Percentiles rank a stretch among this genome's conserved stretches.
Evolutionary conservation across 495 filamentous ascomycete species (phyloP).

Genomic region (Tricharina praecox): DNA sequence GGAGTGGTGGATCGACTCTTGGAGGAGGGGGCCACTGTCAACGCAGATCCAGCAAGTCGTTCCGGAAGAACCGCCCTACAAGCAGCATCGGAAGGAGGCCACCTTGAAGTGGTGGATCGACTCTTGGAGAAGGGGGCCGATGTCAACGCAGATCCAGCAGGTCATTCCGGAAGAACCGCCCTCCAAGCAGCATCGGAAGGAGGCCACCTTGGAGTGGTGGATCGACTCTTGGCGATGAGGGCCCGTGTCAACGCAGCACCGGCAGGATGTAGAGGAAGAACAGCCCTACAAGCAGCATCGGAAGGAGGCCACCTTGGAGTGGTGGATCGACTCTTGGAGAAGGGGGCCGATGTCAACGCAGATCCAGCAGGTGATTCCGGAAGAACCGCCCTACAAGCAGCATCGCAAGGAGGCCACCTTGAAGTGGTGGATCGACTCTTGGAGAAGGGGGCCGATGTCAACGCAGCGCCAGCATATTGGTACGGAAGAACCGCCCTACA

Average conservation of each 20-base stretch:
- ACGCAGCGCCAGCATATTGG: no score
- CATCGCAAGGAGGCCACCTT: neutral
- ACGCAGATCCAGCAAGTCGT: neutral
- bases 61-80: slow-evolving; percentile 20
- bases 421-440: neutral
- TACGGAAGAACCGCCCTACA: no score
- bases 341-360: neutral
- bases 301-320: slow-evolving; percentile 8
- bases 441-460: slow-evolving; percentile 6
- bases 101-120: slow-evolving; percentile 12
- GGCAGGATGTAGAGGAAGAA: slow-evolving; percentile 5
- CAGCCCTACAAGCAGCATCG: slow-evolving; percentile 14
- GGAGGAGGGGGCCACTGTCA: slow-evolving; percentile 1
- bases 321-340: neutral
- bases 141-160: slow-evolving; percentile 14
- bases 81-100: slow-evolving; percentile 13
- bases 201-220: slow-evolving; percentile 5
- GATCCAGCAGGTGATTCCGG: neutral
- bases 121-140: slow-evolving; percentile 15
- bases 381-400: slow-evolving; percentile 1
- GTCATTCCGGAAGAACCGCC: slow-evolving; percentile 9
- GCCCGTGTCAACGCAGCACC: slow-evolving; percentile 12
- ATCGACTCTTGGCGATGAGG: slow-evolving; percentile 8
- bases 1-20: slow-evolving; percentile 1
- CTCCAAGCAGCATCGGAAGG: slow-evolving; percentile 6